Conservation (phyloP, 495 filamentous ascomycete species). For the Tuber microsphaerosporum region DNA sequence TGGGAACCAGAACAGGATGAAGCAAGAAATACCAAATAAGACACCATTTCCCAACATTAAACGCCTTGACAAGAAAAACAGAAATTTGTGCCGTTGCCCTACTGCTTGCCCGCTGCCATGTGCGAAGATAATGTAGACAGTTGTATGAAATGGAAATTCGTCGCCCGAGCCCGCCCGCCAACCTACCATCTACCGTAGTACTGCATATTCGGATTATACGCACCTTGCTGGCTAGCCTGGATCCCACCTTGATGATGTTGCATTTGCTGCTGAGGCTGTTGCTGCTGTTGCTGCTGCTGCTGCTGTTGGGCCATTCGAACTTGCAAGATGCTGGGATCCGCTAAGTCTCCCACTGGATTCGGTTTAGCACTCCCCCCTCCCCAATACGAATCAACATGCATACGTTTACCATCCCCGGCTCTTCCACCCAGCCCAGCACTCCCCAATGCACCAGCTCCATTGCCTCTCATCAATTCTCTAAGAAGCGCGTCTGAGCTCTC, state of each 20-base stretch:
- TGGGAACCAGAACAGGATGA: conserved; percentile 32
- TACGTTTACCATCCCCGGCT: conserved; percentile 40
- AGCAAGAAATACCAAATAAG: conserved; percentile 26
- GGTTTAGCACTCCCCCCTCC: conserved; percentile 36
- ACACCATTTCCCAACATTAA: conserved; percentile 42
- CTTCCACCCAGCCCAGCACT: conserved; percentile 31
- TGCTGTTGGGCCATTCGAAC: conserved; percentile 53
- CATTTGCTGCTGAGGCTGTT: conserved; percentile 62
- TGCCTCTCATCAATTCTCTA: conserved; percentile 38
- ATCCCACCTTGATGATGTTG: conserved; percentile 49
- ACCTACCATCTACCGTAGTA: conserved; percentile 61
- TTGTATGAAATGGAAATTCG: conserved; percentile 27
- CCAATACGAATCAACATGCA: conserved; percentile 38
- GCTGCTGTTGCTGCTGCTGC: conserved; percentile 58
- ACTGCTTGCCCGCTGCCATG: conserved; percentile 22
- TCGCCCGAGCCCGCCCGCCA: conserved; percentile 22
- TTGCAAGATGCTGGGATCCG: conserved; percentile 98
- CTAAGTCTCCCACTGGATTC: conserved; percentile 78
- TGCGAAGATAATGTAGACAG: conserved; percentile 5
- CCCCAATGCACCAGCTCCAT: conserved; percentile 25
- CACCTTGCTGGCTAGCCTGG: conserved; percentile 90
- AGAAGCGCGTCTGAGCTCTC: conserved; percentile 34
- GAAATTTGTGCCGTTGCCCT: conserved; percentile 17
- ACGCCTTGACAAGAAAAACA: conserved; percentile 38
- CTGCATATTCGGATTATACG: conserved; percentile 85